Evolutionary conservation across 108 stramenopile genomes (phyloP), one percentile per base, ranked within the genome.

Genomic region (Cyclostephanos invisitatus): DNA sequence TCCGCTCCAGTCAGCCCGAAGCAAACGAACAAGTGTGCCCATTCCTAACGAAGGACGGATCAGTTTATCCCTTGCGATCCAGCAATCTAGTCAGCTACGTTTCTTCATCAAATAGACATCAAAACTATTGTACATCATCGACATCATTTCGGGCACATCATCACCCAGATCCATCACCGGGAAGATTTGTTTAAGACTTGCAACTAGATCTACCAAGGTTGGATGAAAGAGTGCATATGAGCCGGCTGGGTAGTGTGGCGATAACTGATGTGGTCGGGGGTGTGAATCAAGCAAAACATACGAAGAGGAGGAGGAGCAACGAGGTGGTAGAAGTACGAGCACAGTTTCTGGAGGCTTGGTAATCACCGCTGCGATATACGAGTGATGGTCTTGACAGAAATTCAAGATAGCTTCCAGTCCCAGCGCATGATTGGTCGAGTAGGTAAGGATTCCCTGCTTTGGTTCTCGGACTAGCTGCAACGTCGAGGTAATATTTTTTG

Each of bases 261-360:
- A 47, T 14, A 80, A 53, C 21, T 84, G 70, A 21, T 83, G 83
- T 1, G 92, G 84, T 9, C 93, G 77, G 25, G 93, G 93, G 70
- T 94, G 93, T 4, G 93, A 91, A 78, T 94, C 93, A 36, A 94
- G 64, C 51, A 94, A 64, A 35, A 83, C 56, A 67, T 67, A 91
- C 22, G 68, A 58, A 40, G 50, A 32, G 50, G 42, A 17, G 27
- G 67, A 35, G 15, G 14, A 25, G 24, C 38, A 14, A 14, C 17
- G 18, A 15, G 86, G 77, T 27, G 89, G 87, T 7, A 92, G 58
- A 22, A 79, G 67, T 15, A 90, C 73, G 50, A 90, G 54, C 10
- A 94, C 85, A 11, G 90, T 91, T 67, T 94, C 93, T 10, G 93
- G 93, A 27, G 88, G 83, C 67, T 94, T 94, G 17, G 90, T 94